Conservation (phyloP, 1,284 basidiomycete species). For the Caloboletus inedulis region DNA sequence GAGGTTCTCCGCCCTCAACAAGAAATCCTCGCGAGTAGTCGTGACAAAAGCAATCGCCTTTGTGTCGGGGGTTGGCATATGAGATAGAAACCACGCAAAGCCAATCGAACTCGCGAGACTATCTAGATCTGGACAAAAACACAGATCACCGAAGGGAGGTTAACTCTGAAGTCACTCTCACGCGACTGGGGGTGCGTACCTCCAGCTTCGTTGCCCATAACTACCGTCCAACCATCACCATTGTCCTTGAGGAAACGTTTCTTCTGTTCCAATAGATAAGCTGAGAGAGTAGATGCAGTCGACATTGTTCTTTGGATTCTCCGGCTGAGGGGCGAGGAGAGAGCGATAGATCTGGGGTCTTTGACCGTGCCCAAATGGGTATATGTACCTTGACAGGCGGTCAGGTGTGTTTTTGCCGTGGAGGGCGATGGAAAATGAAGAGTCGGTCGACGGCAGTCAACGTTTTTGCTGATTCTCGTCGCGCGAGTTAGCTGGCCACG, state of each 20-base stretch:
- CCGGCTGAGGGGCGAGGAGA: background rate
- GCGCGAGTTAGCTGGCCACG: background rate
- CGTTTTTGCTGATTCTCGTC: background rate
- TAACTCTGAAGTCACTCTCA: background rate
- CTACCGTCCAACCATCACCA: constrained; percentile 69
- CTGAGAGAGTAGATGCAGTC: constrained; percentile 30
- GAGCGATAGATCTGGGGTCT: background rate
- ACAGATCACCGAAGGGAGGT: constrained; percentile 1
- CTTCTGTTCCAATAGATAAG: constrained; percentile 41
- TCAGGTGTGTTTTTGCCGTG: background rate
- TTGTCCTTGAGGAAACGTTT: constrained; percentile 40
- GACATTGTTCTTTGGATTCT: constrained; percentile 20
- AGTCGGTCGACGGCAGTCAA: background rate
- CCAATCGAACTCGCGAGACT: constrained; percentile 80
- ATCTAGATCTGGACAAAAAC: constrained; percentile 70
- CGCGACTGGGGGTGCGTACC: constrained; percentile 47
- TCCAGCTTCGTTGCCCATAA: constrained; percentile 91
- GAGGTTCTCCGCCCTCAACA: constrained; percentile 84
- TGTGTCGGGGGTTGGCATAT: constrained; percentile 31
- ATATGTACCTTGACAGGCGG: background rate
- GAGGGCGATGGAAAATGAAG: background rate
- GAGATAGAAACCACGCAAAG: constrained; percentile 68
- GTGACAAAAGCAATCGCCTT: constrained; percentile 70
- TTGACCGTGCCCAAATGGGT: background rate
- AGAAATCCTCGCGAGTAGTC: constrained; percentile 66